Evolutionary conservation across 352 stramenopile genomes (phyloP).

Genomic region (Nothophytophthora sp.): DNA sequence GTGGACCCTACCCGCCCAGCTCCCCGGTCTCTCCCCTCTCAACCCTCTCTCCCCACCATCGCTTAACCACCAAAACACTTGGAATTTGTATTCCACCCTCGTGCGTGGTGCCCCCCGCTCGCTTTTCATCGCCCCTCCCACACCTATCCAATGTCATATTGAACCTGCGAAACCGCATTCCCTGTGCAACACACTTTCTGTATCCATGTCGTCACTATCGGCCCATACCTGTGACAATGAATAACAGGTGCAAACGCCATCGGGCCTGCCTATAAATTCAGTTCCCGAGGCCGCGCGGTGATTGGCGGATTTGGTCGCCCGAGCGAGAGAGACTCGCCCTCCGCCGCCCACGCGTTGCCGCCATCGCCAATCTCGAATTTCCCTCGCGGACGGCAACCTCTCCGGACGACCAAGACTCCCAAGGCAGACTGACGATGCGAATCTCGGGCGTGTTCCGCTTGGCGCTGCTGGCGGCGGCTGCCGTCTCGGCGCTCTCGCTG

Average conservation of each 20-base stretch:
- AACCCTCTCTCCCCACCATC: constrained; percentile 17
- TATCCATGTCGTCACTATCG: background rate
- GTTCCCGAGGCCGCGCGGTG: constrained; percentile 14
- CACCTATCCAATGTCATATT: too few relatives aligned
- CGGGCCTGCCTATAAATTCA: constrained; percentile 24
- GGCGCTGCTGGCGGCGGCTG: constrained; percentile 49
- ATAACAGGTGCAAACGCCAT: background rate
- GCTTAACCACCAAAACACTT: constrained; percentile 28
- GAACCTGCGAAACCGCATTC: constrained; percentile 3
- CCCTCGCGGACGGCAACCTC: constrained; percentile 38
- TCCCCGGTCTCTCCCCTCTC: background rate
- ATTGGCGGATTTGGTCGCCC: constrained; percentile 35
- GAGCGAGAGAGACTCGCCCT: constrained; percentile 14
- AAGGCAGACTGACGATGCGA: constrained; percentile 41
- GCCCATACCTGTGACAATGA: background rate
- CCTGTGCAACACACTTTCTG: constrained; percentile 2
- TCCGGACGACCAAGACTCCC: constrained; percentile 10
- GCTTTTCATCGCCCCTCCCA: background rate
- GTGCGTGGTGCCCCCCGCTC: background rate
- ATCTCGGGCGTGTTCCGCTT: constrained; percentile 54
- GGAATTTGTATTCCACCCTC: constrained; percentile 20
- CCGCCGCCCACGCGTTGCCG: constrained; percentile 24
- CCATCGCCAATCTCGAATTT: constrained; percentile 63
- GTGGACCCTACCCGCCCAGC: background rate
- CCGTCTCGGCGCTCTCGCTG: constrained; percentile 41